Conservation (phyloP, 2,329 filamentous ascomycete genomes). For the Xylariaceae sp. region DNA sequence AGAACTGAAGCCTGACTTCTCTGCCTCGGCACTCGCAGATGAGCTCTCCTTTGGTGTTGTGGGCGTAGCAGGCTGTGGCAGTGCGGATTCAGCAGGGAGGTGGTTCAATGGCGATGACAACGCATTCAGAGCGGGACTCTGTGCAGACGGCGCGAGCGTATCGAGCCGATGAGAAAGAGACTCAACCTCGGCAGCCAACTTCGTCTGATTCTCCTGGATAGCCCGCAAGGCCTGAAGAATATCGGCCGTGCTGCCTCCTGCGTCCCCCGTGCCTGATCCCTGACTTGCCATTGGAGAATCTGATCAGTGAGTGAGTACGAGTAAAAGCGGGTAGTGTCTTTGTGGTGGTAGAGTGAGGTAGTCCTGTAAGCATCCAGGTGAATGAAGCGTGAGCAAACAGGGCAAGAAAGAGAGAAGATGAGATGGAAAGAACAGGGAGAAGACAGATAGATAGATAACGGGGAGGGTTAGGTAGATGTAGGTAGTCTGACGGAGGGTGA, state of each 20-base stretch:
- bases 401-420: neutral
- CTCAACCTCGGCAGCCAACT: conserved; percentile 27
- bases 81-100: conserved; percentile 13
- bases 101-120: conserved; percentile 16
- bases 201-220: conserved; percentile 30
- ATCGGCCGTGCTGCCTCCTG: conserved; percentile 24
- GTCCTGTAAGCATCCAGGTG: conserved; percentile 1
- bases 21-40: conserved; percentile 26
- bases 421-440: neutral
- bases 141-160: conserved; percentile 24
- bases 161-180: conserved; percentile 30
- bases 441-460: neutral
- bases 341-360: neutral
- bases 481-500: conserved; percentile 5
- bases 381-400: neutral
- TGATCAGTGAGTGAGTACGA: conserved; percentile 1
- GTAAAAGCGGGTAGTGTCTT: neutral
- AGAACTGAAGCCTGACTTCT: conserved; percentile 46
- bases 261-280: conserved; percentile 18
- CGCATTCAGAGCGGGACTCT: conserved; percentile 19
- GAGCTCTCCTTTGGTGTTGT: conserved; percentile 24
- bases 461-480: neutral
- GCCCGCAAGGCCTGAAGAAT: conserved; percentile 28
- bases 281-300: conserved; percentile 26
- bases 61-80: conserved; percentile 21